Conservation (phyloP, 2,329 filamentous ascomycete genomes). For the Talaromyces sp. region DNA sequence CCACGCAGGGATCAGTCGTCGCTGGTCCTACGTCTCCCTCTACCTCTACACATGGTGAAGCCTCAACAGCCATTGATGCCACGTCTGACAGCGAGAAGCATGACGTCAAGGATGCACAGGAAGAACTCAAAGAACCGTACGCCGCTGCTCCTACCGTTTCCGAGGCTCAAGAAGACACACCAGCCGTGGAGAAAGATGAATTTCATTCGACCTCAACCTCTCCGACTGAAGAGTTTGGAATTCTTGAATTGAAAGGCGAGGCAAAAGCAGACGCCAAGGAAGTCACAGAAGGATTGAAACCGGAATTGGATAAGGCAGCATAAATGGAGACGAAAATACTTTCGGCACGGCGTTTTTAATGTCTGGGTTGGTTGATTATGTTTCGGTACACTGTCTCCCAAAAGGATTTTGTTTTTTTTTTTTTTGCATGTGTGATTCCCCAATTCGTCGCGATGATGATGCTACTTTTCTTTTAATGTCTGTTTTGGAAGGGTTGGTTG, state of each 20-base stretch:
- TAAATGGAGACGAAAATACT: neutral
- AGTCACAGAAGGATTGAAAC: neutral
- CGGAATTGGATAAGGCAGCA: neutral
- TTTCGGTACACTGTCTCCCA: neutral
- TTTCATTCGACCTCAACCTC: conserved; percentile 41
- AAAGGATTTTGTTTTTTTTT: neutral
- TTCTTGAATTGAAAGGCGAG: conserved; percentile 25
- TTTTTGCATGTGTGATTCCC: conserved; percentile 8
- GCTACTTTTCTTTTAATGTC: conserved; percentile 5
- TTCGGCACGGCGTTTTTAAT: conserved; percentile 3
- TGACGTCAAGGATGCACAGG: conserved; percentile 24
- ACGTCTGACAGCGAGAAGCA: conserved; percentile 14
- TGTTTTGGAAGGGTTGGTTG: neutral
- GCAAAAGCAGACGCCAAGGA: conserved; percentile 21
- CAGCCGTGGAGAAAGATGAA: conserved; percentile 33
- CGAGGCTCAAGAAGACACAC: conserved; percentile 18
- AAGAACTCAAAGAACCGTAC: neutral
- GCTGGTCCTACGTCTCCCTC: conserved; percentile 24
- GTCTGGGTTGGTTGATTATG: neutral
- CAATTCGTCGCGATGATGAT: neutral
- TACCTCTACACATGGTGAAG: conserved; percentile 26
- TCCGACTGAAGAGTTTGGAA: conserved; percentile 24
- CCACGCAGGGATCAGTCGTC: conserved; percentile 24
- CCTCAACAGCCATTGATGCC: conserved; percentile 20
- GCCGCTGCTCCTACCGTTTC: neutral